Evolutionary conservation across 2,329 filamentous ascomycete genomes (phyloP).

Genomic region (Leptosphaerulina australis): DNA sequence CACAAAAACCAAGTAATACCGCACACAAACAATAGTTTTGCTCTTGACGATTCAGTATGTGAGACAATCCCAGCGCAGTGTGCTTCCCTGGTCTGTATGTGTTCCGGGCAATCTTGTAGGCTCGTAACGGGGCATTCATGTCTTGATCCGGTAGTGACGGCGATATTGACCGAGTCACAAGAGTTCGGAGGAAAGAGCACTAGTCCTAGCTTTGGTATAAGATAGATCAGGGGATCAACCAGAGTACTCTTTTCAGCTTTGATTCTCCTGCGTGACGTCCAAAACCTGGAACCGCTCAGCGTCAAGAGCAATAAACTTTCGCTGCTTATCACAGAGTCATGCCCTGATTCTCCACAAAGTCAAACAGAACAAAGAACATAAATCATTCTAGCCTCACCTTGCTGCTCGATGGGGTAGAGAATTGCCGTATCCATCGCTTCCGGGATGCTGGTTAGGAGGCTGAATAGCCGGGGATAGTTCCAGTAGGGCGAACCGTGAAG

Average conservation of each 20-base stretch:
- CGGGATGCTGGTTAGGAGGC: constrained; percentile 1
- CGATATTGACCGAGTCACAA: constrained; percentile 4
- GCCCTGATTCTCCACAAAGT: constrained; percentile 3
- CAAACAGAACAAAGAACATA: neutral
- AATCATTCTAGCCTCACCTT: constrained; percentile 9
- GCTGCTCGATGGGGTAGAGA: neutral
- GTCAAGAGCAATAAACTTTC: neutral
- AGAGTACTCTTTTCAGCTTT: neutral
- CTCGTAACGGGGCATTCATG: too few species aligned
- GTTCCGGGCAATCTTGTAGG: too few species aligned
- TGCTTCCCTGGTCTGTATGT: too few species aligned
- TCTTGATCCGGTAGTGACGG: neutral
- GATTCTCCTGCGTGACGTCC: neutral
- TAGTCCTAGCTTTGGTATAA: neutral
- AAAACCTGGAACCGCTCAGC: neutral
- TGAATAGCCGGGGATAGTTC: too few species aligned
- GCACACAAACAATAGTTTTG: too few species aligned
- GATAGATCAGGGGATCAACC: constrained; percentile 12
- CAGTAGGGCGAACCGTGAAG: constrained; percentile 2
- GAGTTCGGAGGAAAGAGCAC: neutral
- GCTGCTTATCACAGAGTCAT: neutral
- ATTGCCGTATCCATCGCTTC: neutral
- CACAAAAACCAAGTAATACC: too few species aligned
- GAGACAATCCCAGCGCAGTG: too few species aligned
- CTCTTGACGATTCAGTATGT: too few species aligned